Conservation (phyloP, 306 rosid genomes). For the Rosa rugosa region DNA sequence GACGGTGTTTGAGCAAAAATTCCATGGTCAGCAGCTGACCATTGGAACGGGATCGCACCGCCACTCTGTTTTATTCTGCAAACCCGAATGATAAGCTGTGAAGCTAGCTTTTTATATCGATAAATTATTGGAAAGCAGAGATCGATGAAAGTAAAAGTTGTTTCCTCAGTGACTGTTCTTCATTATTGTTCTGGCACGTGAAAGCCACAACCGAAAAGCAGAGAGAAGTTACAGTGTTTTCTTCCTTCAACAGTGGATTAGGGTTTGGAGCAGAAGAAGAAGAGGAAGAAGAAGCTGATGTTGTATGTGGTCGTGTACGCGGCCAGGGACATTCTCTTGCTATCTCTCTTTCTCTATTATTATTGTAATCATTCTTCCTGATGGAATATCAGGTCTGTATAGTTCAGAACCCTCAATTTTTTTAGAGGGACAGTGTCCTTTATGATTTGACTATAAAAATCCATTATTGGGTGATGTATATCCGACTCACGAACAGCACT, state of each 20-base stretch:
- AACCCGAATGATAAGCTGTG: neutral
- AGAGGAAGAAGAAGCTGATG: neutral
- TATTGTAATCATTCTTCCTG: conserved; percentile 1
- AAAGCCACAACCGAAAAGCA: neutral
- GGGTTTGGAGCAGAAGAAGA: neutral
- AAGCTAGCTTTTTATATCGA: neutral
- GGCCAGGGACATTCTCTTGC: conserved; percentile 23
- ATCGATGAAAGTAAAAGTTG: neutral
- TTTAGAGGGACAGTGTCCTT: neutral
- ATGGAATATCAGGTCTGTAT: neutral
- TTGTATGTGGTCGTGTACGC: conserved; percentile 20
- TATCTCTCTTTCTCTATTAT: neutral
- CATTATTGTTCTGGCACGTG: neutral
- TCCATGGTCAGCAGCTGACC: too few relatives aligned
- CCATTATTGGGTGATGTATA: conserved; percentile 2
- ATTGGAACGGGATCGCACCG: too few relatives aligned
- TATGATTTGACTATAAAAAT: neutral
- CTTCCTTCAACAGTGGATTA: neutral
- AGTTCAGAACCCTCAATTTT: neutral
- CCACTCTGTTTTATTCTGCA: neutral
- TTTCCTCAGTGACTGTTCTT: neutral
- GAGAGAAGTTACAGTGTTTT: neutral
- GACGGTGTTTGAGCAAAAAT: too few relatives aligned
- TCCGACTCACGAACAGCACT: neutral
- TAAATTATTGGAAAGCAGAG: neutral